Evolutionary conservation across 2,329 filamentous ascomycete genomes (phyloP).

Genomic region (Mycosphaerella sp.): DNA sequence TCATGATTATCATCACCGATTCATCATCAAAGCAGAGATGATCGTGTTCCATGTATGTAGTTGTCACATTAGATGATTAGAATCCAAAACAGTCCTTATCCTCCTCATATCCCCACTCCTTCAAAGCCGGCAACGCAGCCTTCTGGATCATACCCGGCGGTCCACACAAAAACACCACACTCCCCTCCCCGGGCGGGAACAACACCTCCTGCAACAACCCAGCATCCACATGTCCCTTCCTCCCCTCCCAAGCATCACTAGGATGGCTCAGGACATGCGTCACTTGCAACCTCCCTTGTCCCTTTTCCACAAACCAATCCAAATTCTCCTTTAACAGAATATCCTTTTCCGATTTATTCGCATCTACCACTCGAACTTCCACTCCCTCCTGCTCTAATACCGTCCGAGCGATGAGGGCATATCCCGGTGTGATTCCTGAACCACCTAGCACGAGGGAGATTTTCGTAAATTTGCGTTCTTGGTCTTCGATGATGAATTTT

Average conservation of each 20-base stretch:
- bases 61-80: not conserved
- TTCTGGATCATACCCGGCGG: constrained; percentile 49
- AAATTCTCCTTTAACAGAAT: constrained; percentile 44
- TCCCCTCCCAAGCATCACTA: constrained; percentile 42
- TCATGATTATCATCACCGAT: too few relatives aligned
- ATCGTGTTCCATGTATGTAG: too few relatives aligned
- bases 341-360: constrained; percentile 45
- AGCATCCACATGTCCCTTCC: constrained; percentile 42
- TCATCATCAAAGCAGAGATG: too few relatives aligned
- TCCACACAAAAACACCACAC: constrained; percentile 46
- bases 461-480: constrained; percentile 39
- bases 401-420: constrained; percentile 45
- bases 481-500: constrained; percentile 42
- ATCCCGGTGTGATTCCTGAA: constrained; percentile 49
- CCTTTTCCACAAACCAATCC: constrained; percentile 37
- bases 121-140: constrained; percentile 46
- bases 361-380: constrained; percentile 43
- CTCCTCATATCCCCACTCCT: constrained; percentile 24
- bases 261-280: constrained; percentile 46
- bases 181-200: constrained; percentile 40
- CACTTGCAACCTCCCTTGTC: constrained; percentile 40
- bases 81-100: constrained; percentile 15
- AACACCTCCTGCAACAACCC: constrained; percentile 39
- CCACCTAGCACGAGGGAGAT: constrained; percentile 48
- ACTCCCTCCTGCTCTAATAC: constrained; percentile 27